These are phyloP conservation scores for Alnus rubra DNA, from an alignment of 306 rosid species.

Conservation along the genomic window DNA sequence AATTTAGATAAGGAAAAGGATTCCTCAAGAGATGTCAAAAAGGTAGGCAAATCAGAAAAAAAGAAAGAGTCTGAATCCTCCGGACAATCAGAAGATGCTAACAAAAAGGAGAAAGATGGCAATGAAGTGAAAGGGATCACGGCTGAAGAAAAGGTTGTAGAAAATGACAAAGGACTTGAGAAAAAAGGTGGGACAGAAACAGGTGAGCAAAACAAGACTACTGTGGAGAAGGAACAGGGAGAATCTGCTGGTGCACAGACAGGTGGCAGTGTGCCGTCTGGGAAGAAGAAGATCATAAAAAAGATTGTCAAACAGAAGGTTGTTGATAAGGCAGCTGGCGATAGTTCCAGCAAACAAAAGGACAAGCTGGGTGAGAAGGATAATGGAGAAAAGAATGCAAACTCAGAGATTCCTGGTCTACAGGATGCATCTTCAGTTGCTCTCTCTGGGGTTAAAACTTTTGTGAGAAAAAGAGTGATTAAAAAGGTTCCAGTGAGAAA, in stretches of 20 bases:
- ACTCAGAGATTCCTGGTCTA: constrained; percentile 39
- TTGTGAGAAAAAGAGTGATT: constrained; percentile 35
- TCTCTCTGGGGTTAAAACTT: constrained; percentile 40
- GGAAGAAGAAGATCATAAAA: constrained; percentile 76
- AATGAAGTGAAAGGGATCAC: constrained; percentile 48
- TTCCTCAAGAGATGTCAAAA: constrained; percentile 34
- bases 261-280: constrained; percentile 53
- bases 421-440: constrained; percentile 49
- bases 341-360: constrained; percentile 42
- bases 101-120: constrained; percentile 50
- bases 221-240: constrained; percentile 51
- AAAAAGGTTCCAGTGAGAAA: constrained; percentile 46
- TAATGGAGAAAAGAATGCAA: constrained; percentile 39
- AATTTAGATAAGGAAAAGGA: constrained; percentile 34
- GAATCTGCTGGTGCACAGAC: constrained; percentile 50
- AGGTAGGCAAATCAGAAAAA: constrained; percentile 47
- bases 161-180: constrained; percentile 35
- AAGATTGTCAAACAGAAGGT: constrained; percentile 84
- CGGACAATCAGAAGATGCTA: constrained; percentile 47
- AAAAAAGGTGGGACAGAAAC: constrained; percentile 44
- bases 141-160: constrained; percentile 47
- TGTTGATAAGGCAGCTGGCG: constrained; percentile 46
- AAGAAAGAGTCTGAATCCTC: constrained; percentile 52
- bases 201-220: constrained; percentile 41
- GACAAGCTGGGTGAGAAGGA: constrained; percentile 49